Base-by-base conservation (phyloP, 2,329 filamentous ascomycete species). In the Aureobasidium sp. region DNA sequence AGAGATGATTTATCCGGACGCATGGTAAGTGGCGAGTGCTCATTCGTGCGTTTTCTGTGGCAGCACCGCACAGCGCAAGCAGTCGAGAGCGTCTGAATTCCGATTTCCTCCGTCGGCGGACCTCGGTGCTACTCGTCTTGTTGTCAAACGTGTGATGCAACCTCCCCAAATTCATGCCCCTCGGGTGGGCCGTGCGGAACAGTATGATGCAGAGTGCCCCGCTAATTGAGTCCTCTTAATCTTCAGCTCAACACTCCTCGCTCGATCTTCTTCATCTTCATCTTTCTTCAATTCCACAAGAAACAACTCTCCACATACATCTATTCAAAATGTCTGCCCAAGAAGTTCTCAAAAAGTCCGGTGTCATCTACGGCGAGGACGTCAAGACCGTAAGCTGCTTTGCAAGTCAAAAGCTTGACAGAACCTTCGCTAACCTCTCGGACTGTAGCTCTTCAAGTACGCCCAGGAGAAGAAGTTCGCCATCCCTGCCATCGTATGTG, bases 401-500 rank as follows among this genome's bases (percentile, higher is more conserved):
- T 30, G 41, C 59, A 34, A 16, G 13, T 8, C 30, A 29, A 6
- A 59, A 61, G 45, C 41, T 27, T 13, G 41, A 36, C 39, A 55
- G 36, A 54, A 41, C 32, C 63, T 54, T 61, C 41, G 59, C 65
- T 64, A 55, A 65, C 48, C 11, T 29, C 63, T 64, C 66, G 61
- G 66, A 30, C 2, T 66, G 68, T 66, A 76, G 74, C 89, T 96
- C 72, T 96, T 97, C 82, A 84, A 92, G 78, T 90, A 97, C 78
- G 90, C 90, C 69, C 88, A 92, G 76, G 84, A 94, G 81, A 84
- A 96, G 74, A 80, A 88, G 67, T 96, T 91, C 73, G 92, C 92
- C 71, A 91, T 97, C 70, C 92, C 70, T 61, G 59, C 59, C 42
- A 47, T 61, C 9, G 58, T 61, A 61, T 27, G 58, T 60, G 25